phyloP scores from a whole-genome alignment of 2,329 filamentous ascomycete species.

The Leptographium lundbergii region DNA sequence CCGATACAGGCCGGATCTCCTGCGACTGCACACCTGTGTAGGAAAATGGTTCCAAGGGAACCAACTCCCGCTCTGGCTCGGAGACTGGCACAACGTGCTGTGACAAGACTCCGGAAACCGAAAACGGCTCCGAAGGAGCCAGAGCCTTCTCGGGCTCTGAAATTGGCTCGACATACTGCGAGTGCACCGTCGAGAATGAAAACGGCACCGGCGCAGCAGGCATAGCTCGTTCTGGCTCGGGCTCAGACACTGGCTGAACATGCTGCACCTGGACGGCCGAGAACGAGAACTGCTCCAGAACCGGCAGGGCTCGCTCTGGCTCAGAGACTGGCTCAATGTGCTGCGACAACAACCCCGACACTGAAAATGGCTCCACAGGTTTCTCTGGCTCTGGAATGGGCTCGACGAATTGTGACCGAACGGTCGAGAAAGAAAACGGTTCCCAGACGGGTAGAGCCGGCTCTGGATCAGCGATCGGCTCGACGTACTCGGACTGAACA shows the following conservation, averaged over 20 bases:
- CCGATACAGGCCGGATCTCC: constrained; percentile 28
- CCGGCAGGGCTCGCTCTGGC: not conserved
- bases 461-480: not conserved
- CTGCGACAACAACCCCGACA: not conserved
- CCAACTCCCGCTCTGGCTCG: not conserved
- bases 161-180: not conserved
- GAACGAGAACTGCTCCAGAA: not conserved
- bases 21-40: constrained; percentile 32
- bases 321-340: not conserved
- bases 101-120: constrained; percentile 30
- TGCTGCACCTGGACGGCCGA: not conserved
- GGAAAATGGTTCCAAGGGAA: constrained; percentile 2
- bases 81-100: constrained; percentile 17
- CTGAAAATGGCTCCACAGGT: not conserved
- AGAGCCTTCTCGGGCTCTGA: not conserved
- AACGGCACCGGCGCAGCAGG: not conserved
- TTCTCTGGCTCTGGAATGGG: not conserved
- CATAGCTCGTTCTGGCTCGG: not conserved
- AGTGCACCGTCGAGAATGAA: not conserved
- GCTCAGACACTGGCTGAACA: not conserved
- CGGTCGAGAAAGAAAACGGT: not conserved
- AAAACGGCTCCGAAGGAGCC: not conserved
- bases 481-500: not conserved
- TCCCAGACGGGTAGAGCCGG: not conserved
- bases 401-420: not conserved